These are phyloP conservation scores for Fraxinus quadrangulata DNA, from an alignment of 257 asterid species.

Conservation along the genomic window DNA sequence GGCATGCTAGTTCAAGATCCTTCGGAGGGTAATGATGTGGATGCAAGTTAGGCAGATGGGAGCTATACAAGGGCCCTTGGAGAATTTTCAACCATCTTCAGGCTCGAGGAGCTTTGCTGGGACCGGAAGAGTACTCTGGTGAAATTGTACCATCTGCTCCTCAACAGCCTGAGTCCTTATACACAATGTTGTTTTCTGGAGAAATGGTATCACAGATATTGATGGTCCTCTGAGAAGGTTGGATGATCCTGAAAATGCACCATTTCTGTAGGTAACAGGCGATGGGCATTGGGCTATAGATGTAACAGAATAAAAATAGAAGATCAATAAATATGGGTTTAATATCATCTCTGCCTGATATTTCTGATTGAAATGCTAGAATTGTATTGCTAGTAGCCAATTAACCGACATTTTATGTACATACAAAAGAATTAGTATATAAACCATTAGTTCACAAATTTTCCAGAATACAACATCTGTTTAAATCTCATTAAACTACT, in stretches of 20 bases:
- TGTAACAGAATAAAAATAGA: not conserved
- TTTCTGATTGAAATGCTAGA: not conserved
- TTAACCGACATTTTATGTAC: not conserved
- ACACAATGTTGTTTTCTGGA: constrained; percentile 91
- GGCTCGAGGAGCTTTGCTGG: constrained; percentile 83
- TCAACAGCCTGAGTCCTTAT: constrained; percentile 76
- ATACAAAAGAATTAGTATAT: not conserved
- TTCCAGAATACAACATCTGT: not conserved
- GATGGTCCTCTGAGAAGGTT: constrained; percentile 92
- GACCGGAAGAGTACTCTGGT: constrained; percentile 79
- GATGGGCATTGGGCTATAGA: not conserved
- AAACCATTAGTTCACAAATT: not conserved
- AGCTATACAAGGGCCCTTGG: constrained; percentile 33
- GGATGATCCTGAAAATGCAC: constrained; percentile 90
- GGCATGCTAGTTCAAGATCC: constrained; percentile 85
- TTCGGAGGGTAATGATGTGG: constrained; percentile 50
- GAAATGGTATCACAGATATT: constrained; percentile 88
- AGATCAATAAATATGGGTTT: not conserved
- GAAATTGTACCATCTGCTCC: constrained; percentile 59
- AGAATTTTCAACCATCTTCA: constrained; percentile 61
- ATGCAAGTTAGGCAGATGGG: constrained; percentile 46
- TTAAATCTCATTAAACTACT: not conserved
- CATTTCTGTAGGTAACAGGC: constrained; percentile 72
- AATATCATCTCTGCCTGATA: not conserved
- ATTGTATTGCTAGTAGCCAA: not conserved